Percentiles rank a stretch among this genome's conserved stretches.
Evolutionary conservation across 2,329 filamentous ascomycete genomes (phyloP).

Genomic region (Aureobasidium sp.): DNA sequence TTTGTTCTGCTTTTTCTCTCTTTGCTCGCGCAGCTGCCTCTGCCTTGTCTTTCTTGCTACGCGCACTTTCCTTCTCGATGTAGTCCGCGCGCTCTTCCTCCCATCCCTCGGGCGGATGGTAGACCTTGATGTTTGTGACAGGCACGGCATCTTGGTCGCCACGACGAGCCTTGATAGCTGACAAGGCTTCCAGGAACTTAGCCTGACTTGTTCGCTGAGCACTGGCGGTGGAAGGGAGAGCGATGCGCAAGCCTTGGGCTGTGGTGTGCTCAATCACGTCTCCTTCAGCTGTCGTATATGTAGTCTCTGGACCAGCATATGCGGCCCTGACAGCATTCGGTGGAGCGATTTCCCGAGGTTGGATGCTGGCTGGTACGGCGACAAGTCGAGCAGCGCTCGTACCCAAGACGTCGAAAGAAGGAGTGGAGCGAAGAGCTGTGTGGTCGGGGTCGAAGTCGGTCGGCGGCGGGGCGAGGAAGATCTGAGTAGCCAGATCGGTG

Average conservation of each 20-base stretch:
- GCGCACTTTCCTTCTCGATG: conserved; percentile 10
- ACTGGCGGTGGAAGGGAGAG: conserved; percentile 12
- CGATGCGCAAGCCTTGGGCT: conserved; percentile 9
- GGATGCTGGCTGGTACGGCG: conserved; percentile 54
- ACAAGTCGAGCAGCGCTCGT: conserved; percentile 61
- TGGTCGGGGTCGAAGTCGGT: conserved; percentile 33
- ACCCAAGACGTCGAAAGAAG: conserved; percentile 63
- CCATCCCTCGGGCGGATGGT: conserved; percentile 15
- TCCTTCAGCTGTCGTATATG: conserved; percentile 11
- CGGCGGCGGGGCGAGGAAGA: conserved; percentile 44
- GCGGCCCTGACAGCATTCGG: neutral
- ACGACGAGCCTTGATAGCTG: conserved; percentile 32
- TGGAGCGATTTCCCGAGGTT: conserved; percentile 17
- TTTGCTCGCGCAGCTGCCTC: neutral
- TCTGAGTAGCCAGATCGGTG: conserved; percentile 73
- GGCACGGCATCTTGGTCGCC: conserved; percentile 30
- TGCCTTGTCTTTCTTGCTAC: neutral
- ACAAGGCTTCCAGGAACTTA: conserved; percentile 32
- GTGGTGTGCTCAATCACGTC: conserved; percentile 10
- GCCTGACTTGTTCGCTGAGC: conserved; percentile 19
- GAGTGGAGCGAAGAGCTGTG: conserved; percentile 43
- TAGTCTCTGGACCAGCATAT: neutral
- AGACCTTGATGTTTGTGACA: conserved; percentile 20
- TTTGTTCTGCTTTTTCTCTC: neutral
- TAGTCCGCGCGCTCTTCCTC: conserved; percentile 12